These are phyloP conservation scores for Oryza officinalis DNA, from an alignment of 176 grass and related monocot genomes.

Conservation along the genomic window DNA sequence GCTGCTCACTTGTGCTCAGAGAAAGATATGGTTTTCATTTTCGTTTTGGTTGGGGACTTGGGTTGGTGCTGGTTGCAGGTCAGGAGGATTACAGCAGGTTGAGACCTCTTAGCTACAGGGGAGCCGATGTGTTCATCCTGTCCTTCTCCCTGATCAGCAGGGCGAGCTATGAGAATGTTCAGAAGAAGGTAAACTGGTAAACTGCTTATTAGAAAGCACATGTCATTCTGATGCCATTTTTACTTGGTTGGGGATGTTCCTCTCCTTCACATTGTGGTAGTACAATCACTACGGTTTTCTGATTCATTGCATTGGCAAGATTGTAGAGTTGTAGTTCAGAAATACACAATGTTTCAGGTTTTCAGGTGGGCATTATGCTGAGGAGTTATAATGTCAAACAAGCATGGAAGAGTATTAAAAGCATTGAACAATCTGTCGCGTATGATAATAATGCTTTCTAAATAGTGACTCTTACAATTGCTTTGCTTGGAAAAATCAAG, in stretches of 20 bases:
- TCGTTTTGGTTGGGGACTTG: not conserved
- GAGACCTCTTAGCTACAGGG: slow-evolving; percentile 89
- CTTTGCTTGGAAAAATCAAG: too few species aligned
- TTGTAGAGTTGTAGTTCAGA: not conserved
- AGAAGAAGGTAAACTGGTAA: slow-evolving; percentile 71
- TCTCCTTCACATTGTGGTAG: too few species aligned
- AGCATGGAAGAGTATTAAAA: not conserved
- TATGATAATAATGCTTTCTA: too few species aligned
- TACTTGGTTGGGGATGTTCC: not conserved
- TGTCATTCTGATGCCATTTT: not conserved
- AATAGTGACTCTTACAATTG: too few species aligned
- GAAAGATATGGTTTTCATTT: not conserved
- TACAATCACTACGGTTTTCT: not conserved
- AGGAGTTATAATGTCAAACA: not conserved
- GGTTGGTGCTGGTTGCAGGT: slow-evolving; percentile 31
- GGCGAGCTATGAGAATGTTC: slow-evolving; percentile 93
- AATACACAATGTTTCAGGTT: not conserved
- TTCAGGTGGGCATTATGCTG: not conserved
- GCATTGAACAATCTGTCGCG: not conserved
- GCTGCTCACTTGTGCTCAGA: not conserved
- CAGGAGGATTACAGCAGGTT: slow-evolving; percentile 98
- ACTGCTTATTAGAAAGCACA: not conserved
- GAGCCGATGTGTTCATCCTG: slow-evolving; percentile 81
- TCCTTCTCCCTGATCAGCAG: slow-evolving; percentile 96
- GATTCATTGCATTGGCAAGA: not conserved